These are phyloP conservation scores for Drosera spatulata DNA, from an alignment of 179 eudicot genomes.

Conservation along the genomic window DNA sequence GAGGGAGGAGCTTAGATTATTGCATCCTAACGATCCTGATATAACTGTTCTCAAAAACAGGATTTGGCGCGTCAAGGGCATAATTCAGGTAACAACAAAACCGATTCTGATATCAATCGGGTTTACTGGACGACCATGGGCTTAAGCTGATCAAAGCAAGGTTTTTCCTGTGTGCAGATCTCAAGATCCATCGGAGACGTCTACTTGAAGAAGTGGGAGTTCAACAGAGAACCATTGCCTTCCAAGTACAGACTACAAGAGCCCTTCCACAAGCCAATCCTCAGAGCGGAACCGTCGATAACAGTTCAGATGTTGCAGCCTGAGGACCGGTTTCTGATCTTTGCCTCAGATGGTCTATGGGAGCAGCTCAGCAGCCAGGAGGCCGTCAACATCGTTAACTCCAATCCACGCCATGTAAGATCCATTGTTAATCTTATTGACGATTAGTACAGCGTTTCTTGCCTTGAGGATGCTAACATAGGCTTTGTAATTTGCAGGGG, in stretches of 20 bases:
- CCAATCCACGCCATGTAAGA: conserved; percentile 57
- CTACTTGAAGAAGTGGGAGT: conserved; percentile 55
- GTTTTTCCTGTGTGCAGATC: conserved; percentile 22
- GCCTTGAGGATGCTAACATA: no score
- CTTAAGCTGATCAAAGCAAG: no score
- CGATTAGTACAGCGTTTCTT: no score
- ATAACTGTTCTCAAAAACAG: conserved; percentile 31
- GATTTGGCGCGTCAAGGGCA: conserved; percentile 36
- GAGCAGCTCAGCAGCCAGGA: conserved; percentile 85
- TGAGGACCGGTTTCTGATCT: conserved; percentile 54
- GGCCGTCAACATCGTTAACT: conserved; percentile 69
- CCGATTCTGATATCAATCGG: no score
- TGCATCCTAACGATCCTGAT: conserved; percentile 36
- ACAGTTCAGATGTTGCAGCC: conserved; percentile 46
- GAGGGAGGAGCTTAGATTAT: conserved; percentile 26
- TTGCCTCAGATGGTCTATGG: conserved; percentile 44
- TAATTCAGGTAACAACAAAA: conserved; percentile 21
- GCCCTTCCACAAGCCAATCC: conserved; percentile 61
- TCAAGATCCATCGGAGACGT: conserved; percentile 75
- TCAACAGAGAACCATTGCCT: conserved; percentile 32
- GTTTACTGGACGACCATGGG: no score
- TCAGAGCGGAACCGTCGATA: conserved; percentile 75
- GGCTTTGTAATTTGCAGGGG: no score
- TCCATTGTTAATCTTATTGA: not conserved
- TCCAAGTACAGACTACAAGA: conserved; percentile 38